These are phyloP conservation scores for Adansonia rubrostipa DNA, from an alignment of 441 rosid genomes.

Conservation along the genomic window DNA sequence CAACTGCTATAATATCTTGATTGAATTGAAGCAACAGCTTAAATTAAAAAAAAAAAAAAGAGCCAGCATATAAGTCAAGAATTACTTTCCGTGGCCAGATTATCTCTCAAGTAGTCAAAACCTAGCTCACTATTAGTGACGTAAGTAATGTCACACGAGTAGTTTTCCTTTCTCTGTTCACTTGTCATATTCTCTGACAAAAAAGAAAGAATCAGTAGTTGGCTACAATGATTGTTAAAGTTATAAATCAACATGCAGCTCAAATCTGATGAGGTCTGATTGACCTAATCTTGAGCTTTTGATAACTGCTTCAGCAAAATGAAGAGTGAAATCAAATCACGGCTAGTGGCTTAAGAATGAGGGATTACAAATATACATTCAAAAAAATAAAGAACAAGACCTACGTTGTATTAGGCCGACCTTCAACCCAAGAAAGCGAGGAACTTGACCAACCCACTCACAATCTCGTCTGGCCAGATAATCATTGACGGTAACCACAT, in stretches of 20 bases:
- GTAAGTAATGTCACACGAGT: constrained; percentile 88
- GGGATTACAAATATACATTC: not conserved
- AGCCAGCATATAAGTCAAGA: constrained; percentile 48
- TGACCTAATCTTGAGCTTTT: not conserved
- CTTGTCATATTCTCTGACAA: constrained; percentile 88
- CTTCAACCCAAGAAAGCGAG: constrained; percentile 95
- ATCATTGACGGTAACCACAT: constrained; percentile 92
- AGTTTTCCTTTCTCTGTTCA: constrained; percentile 91
- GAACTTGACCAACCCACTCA: constrained; percentile 99
- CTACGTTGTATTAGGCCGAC: constrained; percentile 99
- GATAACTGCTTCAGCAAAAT: not conserved
- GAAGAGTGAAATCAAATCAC: not conserved
- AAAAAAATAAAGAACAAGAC: constrained; percentile 50
- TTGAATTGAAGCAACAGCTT: constrained; percentile 11
- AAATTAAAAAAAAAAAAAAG: not conserved
- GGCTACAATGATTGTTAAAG: constrained; percentile 13
- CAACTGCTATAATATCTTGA: constrained; percentile 21
- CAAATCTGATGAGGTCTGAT: constrained; percentile 13
- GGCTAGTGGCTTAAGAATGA: not conserved
- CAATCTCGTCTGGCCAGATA: constrained; percentile 95
- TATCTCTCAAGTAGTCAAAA: constrained; percentile 92
- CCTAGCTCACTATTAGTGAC: constrained; percentile 98
- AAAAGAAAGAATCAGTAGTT: constrained; percentile 27
- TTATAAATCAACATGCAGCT: constrained; percentile 12
- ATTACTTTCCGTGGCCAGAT: constrained; percentile 99